These are phyloP conservation scores for Aspergillus clavatus DNA, from an alignment of 2,329 filamentous ascomycete genomes.

Conservation along the genomic window DNA sequence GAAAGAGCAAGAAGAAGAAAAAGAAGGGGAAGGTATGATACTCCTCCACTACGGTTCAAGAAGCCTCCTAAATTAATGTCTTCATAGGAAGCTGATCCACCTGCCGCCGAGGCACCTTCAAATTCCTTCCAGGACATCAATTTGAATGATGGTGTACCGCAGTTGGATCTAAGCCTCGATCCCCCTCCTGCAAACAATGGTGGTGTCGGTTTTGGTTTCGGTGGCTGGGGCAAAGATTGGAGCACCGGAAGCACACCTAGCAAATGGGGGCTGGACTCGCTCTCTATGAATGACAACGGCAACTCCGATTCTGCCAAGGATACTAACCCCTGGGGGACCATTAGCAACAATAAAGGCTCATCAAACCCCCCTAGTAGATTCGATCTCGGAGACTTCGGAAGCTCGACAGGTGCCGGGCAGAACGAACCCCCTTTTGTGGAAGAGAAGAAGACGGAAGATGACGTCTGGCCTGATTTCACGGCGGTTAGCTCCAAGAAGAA, in stretches of 20 bases:
- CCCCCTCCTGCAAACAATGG: conserved; percentile 40
- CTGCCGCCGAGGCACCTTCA: conserved; percentile 34
- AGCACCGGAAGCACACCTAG: conserved; percentile 50
- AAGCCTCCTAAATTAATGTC: not conserved
- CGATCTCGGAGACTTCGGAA: conserved; percentile 42
- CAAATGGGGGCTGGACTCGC: conserved; percentile 43
- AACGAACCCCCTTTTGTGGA: conserved; percentile 38
- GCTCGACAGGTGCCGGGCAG: not conserved
- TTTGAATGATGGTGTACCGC: conserved; percentile 56
- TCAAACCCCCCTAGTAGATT: conserved; percentile 36
- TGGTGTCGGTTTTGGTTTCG: conserved; percentile 43
- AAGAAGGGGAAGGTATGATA: conserved; percentile 51
- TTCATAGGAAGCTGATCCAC: conserved; percentile 27
- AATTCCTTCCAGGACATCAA: conserved; percentile 66
- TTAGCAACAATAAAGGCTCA: conserved; percentile 33
- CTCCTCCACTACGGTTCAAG: not conserved
- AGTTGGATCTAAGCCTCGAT: conserved; percentile 54
- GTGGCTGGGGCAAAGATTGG: conserved; percentile 59
- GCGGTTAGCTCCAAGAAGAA: conserved; percentile 40
- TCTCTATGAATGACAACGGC: conserved; percentile 26
- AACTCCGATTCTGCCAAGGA: conserved; percentile 26
- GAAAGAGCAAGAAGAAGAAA: conserved; percentile 55
- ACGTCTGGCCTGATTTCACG: conserved; percentile 35
- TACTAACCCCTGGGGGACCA: conserved; percentile 39
- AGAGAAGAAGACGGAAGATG: conserved; percentile 36